Conservation (phyloP, 306 rosid genomes). For the Vigna mungo region DNA sequence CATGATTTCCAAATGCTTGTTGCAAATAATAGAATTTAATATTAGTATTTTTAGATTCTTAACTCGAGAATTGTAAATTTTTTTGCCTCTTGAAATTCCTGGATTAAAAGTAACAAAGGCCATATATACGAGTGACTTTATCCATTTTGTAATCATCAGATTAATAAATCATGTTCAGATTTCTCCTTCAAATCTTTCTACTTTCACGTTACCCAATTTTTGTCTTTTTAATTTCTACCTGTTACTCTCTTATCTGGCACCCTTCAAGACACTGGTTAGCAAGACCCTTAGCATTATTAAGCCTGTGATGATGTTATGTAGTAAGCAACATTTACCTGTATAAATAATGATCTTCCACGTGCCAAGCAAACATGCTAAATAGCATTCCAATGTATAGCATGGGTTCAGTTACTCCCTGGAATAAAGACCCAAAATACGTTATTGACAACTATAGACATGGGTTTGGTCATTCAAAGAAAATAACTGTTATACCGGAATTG, state of each 20-base stretch:
- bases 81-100: not conserved
- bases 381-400: slow-evolving; percentile 63
- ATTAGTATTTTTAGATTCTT: not conserved
- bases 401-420: slow-evolving; percentile 72
- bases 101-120: not conserved
- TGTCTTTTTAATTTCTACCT: not conserved
- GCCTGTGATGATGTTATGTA: not conserved
- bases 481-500: slow-evolving; percentile 65
- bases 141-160: not conserved
- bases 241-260: not conserved
- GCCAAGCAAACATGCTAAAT: slow-evolving; percentile 92
- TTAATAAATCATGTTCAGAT: no score
- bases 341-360: slow-evolving; percentile 83
- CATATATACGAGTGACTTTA: not conserved
- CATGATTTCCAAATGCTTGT: not conserved
- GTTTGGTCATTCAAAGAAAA: not conserved
- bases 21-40: not conserved
- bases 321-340: slow-evolving; percentile 61
- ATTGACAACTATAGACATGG: slow-evolving; percentile 7
- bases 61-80: not conserved
- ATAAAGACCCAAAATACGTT: slow-evolving; percentile 35
- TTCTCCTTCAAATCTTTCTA: not conserved
- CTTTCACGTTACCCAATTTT: not conserved
- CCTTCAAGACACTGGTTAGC: not conserved
- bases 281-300: not conserved